Evolutionary conservation across 1,284 basidiomycete genomes (phyloP).

Genomic region (Vanrija sp.): DNA sequence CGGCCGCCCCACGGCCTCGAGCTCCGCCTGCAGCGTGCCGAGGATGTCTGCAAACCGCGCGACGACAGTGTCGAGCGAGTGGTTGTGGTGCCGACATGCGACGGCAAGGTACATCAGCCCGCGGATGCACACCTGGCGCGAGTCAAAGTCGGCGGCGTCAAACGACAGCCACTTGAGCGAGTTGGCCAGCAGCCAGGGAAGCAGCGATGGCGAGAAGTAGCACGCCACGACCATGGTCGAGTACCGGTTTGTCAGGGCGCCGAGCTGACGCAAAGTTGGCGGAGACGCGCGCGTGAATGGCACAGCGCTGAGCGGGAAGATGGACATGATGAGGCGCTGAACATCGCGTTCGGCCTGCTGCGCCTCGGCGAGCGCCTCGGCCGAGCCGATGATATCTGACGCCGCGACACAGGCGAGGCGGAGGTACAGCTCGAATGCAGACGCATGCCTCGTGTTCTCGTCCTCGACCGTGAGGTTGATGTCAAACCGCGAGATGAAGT

Average conservation of each 20-base stretch:
- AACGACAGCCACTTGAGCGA: conserved; percentile 53
- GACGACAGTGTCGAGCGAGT: conserved; percentile 59
- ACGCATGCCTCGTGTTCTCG: conserved; percentile 56
- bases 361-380: conserved; percentile 39
- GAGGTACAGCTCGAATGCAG: conserved; percentile 73
- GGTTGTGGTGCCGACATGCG: conserved; percentile 60
- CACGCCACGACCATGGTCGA: conserved; percentile 71
- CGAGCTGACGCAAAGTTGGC: conserved; percentile 60
- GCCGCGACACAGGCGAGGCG: conserved; percentile 49
- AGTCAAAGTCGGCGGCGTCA: conserved; percentile 62
- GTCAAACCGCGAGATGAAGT: conserved; percentile 66
- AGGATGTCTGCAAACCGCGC: conserved; percentile 68
- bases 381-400: conserved; percentile 40
- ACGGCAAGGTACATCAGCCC: conserved; percentile 72
- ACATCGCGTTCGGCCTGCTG: conserved; percentile 54
- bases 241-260: conserved; percentile 82
- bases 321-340: conserved; percentile 71
- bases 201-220: conserved; percentile 61
- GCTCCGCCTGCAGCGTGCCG: conserved; percentile 60
- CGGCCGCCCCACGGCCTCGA: conserved; percentile 27
- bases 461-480: conserved; percentile 57
- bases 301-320: conserved; percentile 63
- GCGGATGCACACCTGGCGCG: conserved; percentile 68
- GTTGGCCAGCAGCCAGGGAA: conserved; percentile 56
- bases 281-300: conserved; percentile 59